Percentiles rank a stretch among this genome's conserved stretches.
Evolutionary conservation across 2,329 filamentous ascomycete species (phyloP).

Genomic region (Clonostachys rosea): DNA sequence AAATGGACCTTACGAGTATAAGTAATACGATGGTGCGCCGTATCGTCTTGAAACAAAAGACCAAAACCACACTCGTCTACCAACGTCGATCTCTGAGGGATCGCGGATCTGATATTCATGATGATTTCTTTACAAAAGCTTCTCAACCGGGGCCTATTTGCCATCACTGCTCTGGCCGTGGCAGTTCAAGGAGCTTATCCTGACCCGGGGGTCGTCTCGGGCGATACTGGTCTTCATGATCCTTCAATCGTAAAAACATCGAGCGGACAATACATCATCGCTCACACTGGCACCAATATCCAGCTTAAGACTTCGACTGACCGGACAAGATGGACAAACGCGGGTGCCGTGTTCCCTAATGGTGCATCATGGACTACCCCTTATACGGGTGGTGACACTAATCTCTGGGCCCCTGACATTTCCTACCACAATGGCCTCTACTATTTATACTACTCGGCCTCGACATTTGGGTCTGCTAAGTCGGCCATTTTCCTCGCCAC

Average conservation of each 20-base stretch:
- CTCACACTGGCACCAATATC: slow-evolving; percentile 17
- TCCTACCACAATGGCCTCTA: slow-evolving; percentile 22
- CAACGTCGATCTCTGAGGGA: too few relatives aligned
- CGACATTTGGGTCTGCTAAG: slow-evolving; percentile 14
- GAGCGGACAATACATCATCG: slow-evolving; percentile 16
- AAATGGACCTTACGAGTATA: too few relatives aligned
- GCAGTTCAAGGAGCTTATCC: not conserved
- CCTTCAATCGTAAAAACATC: slow-evolving; percentile 19
- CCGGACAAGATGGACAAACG: slow-evolving; percentile 19
- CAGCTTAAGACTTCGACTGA: slow-evolving; percentile 22
- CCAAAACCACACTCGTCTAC: too few relatives aligned
- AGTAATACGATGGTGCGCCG: too few relatives aligned
- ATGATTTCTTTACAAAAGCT: not conserved
- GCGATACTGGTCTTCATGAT: slow-evolving; percentile 17
- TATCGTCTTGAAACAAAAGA: too few relatives aligned
- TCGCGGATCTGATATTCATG: too few relatives aligned
- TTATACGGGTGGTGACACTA: slow-evolving; percentile 18
- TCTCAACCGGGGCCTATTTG: not conserved
- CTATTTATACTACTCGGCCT: slow-evolving; percentile 24
- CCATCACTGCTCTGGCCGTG: not conserved
- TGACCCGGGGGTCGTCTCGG: slow-evolving; percentile 14
- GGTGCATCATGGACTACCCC: slow-evolving; percentile 21
- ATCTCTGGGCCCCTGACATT: slow-evolving; percentile 50
- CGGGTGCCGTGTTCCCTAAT: slow-evolving; percentile 18
- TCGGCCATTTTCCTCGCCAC: slow-evolving; percentile 23